phyloP scores from a whole-genome alignment of 2,329 filamentous ascomycete genomes.

The Trichophyton mentagrophytes region DNA sequence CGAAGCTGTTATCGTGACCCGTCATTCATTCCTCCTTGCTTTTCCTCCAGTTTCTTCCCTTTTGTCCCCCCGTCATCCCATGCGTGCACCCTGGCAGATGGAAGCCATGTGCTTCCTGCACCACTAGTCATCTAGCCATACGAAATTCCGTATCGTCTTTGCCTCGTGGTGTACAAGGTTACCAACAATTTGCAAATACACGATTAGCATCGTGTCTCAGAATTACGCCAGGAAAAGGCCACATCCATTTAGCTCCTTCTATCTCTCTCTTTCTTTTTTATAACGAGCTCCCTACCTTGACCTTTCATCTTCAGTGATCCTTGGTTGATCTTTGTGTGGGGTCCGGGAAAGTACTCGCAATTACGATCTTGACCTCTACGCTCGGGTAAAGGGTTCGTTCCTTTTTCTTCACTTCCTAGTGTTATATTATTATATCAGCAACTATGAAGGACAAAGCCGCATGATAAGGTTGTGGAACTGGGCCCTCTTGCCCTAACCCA shows the following conservation, averaged over 20 bases:
- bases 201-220: not conserved
- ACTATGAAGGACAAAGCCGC: not conserved
- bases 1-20: not conserved
- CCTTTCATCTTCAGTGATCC: not conserved
- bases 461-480: not conserved
- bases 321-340: constrained; percentile 3
- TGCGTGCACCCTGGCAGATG: not conserved
- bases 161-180: not conserved
- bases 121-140: not conserved
- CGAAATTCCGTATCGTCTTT: not conserved
- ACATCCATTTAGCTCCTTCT: not conserved
- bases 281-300: not conserved
- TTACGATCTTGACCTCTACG: not conserved
- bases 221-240: not conserved
- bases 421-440: not conserved
- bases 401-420: not conserved
- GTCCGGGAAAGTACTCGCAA: not conserved
- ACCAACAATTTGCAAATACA: not conserved
- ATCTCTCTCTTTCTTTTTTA: not conserved
- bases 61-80: not conserved
- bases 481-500: not conserved
- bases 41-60: not conserved
- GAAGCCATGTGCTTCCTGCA: constrained; percentile 2
- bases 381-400: not conserved
- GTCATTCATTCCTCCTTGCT: not conserved